phyloP scores from a whole-genome alignment of 2,329 filamentous ascomycete species.

The Blumeriella jaapii region DNA sequence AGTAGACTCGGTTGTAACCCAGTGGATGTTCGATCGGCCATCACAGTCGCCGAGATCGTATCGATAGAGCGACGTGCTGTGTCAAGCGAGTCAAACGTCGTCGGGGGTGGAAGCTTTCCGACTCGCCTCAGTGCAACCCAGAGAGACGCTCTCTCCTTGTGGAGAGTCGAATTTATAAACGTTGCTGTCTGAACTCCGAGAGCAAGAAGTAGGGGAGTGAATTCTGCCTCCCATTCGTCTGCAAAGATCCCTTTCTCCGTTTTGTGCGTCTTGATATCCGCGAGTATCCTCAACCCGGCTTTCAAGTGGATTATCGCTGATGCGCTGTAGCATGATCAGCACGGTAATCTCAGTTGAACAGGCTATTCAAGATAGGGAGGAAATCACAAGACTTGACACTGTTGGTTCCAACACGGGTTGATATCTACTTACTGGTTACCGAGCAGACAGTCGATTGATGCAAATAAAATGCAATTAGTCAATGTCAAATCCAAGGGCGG shows the following conservation, averaged over 20 bases:
- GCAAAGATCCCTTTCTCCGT: conserved; percentile 3
- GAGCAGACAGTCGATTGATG: conserved; percentile 44
- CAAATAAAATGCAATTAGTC: conserved; percentile 51
- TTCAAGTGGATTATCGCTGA: conserved; percentile 23
- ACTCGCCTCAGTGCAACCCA: conserved; percentile 17
- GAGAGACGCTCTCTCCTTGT: conserved; percentile 14
- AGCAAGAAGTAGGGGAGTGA: conserved; percentile 17
- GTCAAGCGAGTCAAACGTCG: conserved; percentile 35
- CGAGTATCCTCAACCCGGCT: conserved; percentile 22
- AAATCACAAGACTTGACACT: not conserved
- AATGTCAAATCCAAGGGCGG: conserved; percentile 32
- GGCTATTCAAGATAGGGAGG: not conserved
- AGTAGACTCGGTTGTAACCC: conserved; percentile 24
- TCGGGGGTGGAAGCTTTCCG: conserved; percentile 8
- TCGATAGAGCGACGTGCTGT: conserved; percentile 48
- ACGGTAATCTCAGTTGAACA: not conserved
- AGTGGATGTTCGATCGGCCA: conserved; percentile 36
- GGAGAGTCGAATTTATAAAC: conserved; percentile 20
- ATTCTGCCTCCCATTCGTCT: conserved; percentile 18
- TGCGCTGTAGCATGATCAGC: conserved; percentile 13
- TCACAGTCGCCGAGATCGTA: conserved; percentile 40
- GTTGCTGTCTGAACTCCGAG: conserved; percentile 22
- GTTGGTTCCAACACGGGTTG: too few species aligned
- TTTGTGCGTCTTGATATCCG: conserved; percentile 15
- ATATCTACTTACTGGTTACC: conserved; percentile 18